Conservation (phyloP, 164 flowering plant species). For the Macadamia integrifolia region DNA sequence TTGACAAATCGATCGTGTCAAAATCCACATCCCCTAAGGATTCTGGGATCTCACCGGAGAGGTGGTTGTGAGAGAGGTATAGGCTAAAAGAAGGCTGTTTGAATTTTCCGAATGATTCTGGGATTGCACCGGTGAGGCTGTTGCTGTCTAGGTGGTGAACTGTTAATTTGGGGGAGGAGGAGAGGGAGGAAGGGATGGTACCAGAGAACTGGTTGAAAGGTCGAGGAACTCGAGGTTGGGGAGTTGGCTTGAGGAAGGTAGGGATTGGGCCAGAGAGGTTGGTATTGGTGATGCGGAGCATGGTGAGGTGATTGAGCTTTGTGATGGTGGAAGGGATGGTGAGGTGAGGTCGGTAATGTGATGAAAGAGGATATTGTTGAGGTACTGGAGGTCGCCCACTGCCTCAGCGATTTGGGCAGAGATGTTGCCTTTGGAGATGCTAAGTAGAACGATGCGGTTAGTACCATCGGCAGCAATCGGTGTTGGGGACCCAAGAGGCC, state of each 20-base stretch:
- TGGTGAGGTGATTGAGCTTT: constrained; percentile 48
- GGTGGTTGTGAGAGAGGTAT: constrained; percentile 55
- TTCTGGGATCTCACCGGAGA: constrained; percentile 50
- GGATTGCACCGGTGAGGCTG: constrained; percentile 56
- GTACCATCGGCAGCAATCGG: constrained; percentile 67
- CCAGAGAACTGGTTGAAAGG: constrained; percentile 60
- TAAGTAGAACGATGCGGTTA: too few species aligned
- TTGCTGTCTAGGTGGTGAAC: constrained; percentile 48
- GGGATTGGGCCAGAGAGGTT: constrained; percentile 66
- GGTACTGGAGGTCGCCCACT: constrained; percentile 58
- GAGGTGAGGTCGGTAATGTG: constrained; percentile 50
- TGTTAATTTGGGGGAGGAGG: constrained; percentile 27
- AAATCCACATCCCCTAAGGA: constrained; percentile 34
- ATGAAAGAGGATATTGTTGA: constrained; percentile 39
- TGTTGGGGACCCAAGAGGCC: constrained; percentile 45
- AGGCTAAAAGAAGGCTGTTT: constrained; percentile 11
- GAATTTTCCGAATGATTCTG: constrained; percentile 41
- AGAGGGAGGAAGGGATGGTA: constrained; percentile 46
- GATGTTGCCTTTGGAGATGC: constrained; percentile 21
- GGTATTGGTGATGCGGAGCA: constrained; percentile 37
- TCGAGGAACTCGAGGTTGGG: constrained; percentile 34
- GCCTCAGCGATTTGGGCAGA: constrained; percentile 53
- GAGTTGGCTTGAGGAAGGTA: constrained; percentile 38
- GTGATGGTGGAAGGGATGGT: constrained; percentile 46
- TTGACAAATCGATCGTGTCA: constrained; percentile 35